Evolutionary conservation across 768 basidiomycete species (phyloP).

Genomic region (Gelatoporia subvermispora): DNA sequence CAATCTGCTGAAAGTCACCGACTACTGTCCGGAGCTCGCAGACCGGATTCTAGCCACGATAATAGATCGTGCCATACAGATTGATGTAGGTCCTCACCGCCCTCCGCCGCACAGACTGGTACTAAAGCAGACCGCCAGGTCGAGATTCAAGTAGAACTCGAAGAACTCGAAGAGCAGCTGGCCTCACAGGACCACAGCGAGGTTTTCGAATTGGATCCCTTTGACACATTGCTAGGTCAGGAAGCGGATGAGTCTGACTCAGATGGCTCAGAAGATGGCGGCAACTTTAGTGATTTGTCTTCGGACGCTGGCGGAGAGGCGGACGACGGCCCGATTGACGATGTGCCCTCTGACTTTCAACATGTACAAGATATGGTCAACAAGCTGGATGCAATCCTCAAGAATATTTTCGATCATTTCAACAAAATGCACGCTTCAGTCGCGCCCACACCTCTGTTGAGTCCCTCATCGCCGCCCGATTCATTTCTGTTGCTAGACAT

Average conservation of each 20-base stretch:
- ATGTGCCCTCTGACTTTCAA: constrained; percentile 53
- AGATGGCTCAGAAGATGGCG: constrained; percentile 42
- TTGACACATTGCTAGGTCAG: constrained; percentile 79
- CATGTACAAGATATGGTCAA: constrained; percentile 83
- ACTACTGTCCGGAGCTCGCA: constrained; percentile 83
- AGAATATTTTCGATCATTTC: constrained; percentile 83
- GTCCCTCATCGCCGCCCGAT: constrained; percentile 23
- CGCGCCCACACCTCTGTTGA: not conserved
- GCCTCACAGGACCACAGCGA: constrained; percentile 43
- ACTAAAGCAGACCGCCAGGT: too few species aligned
- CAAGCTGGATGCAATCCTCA: constrained; percentile 87
- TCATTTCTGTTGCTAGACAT: constrained; percentile 17
- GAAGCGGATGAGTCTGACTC: constrained; percentile 58
- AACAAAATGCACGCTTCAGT: constrained; percentile 38
- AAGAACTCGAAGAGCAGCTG: constrained; percentile 78
- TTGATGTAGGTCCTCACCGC: constrained; percentile 77
- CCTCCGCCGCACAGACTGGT: too few species aligned
- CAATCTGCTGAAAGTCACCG: constrained; percentile 76
- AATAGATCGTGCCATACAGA: constrained; percentile 90
- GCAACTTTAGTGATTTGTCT: constrained; percentile 67
- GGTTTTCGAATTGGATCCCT: constrained; percentile 77
- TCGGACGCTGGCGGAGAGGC: constrained; percentile 58
- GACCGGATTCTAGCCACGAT: constrained; percentile 84
- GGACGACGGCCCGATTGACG: constrained; percentile 29
- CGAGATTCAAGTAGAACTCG: constrained; percentile 94